Conservation (phyloP, 306 rosid genomes). For the Malus sylvestris region DNA sequence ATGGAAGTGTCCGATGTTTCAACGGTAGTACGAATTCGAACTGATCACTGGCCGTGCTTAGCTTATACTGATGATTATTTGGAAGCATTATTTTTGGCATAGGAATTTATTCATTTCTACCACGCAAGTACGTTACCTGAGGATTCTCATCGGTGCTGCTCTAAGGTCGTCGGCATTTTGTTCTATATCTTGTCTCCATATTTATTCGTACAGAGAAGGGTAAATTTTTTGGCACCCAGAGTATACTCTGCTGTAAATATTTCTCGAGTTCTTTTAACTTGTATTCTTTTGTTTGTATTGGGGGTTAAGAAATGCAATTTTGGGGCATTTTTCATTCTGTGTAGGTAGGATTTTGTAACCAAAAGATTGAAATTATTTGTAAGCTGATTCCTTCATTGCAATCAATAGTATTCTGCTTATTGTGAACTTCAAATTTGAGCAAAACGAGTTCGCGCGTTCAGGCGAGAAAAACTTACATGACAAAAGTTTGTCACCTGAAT, state of each 20-base stretch:
- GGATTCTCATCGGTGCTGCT: neutral
- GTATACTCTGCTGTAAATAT: slow-evolving; percentile 14
- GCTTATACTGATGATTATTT: slow-evolving; percentile 94
- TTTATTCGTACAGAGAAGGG: slow-evolving; percentile 19
- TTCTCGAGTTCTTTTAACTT: neutral
- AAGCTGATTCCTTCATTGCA: neutral
- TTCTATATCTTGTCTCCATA: neutral
- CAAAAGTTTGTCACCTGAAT: too few relatives aligned
- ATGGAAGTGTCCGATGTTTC: slow-evolving; percentile 88
- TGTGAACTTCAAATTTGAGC: neutral
- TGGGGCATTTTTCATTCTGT: neutral
- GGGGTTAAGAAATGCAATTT: neutral
- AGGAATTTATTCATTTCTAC: slow-evolving; percentile 6
- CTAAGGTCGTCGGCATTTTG: slow-evolving; percentile 10
- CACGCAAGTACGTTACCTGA: neutral
- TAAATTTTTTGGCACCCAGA: slow-evolving; percentile 12
- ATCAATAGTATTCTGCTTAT: neutral
- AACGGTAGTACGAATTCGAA: slow-evolving; percentile 80
- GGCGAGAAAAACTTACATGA: too few relatives aligned
- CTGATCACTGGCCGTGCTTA: slow-evolving; percentile 98
- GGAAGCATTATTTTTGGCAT: slow-evolving; percentile 76
- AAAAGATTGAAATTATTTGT: neutral
- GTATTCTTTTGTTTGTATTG: slow-evolving; percentile 2
- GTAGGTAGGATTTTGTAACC: neutral
- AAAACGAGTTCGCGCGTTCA: neutral